Percentiles rank a stretch among this genome's conserved stretches.
Evolutionary conservation across 2,329 filamentous ascomycete species (phyloP).

Genomic region (Phoma sp.): DNA sequence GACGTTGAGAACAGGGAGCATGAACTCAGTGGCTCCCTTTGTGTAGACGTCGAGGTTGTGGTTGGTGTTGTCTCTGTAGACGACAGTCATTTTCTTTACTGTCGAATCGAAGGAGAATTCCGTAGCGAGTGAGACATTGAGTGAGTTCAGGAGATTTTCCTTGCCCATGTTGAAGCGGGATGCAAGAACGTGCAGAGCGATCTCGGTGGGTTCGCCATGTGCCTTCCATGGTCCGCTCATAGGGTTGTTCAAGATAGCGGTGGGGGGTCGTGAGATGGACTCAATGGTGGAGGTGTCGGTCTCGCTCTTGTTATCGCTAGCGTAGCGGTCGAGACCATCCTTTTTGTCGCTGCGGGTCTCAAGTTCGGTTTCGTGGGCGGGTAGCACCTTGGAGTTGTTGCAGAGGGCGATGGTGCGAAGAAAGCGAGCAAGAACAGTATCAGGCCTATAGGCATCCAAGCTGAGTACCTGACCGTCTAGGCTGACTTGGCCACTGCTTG

Average conservation of each 20-base stretch:
- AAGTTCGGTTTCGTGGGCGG: slow-evolving; percentile 34
- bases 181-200: slow-evolving; percentile 51
- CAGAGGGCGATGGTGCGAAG: slow-evolving; percentile 50
- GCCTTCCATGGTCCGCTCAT: slow-evolving; percentile 42
- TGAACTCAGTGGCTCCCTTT: slow-evolving; percentile 50
- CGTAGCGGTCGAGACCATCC: slow-evolving; percentile 47
- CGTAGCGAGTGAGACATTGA: slow-evolving; percentile 42
- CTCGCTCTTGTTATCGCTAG: slow-evolving; percentile 39
- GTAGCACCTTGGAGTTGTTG: slow-evolving; percentile 49
- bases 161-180: slow-evolving; percentile 49
- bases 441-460: slow-evolving; percentile 32
- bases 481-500: slow-evolving; percentile 42
- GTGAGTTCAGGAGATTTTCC: slow-evolving; percentile 34
- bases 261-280: slow-evolving; percentile 40
- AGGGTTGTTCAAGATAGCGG: slow-evolving; percentile 29
- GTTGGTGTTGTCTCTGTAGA: slow-evolving; percentile 43
- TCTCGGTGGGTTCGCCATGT: slow-evolving; percentile 49
- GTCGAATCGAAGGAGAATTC: slow-evolving; percentile 52
- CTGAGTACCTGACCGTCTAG: slow-evolving; percentile 39
- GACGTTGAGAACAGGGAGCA: slow-evolving; percentile 42
- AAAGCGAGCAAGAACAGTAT: slow-evolving; percentile 36
- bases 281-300: slow-evolving; percentile 43
- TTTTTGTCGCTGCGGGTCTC: slow-evolving; percentile 61
- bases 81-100: slow-evolving; percentile 51
- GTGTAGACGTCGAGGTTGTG: slow-evolving; percentile 46